Base-by-base conservation (phyloP, 257 asterid species). In the Solanum phureja region DNA sequence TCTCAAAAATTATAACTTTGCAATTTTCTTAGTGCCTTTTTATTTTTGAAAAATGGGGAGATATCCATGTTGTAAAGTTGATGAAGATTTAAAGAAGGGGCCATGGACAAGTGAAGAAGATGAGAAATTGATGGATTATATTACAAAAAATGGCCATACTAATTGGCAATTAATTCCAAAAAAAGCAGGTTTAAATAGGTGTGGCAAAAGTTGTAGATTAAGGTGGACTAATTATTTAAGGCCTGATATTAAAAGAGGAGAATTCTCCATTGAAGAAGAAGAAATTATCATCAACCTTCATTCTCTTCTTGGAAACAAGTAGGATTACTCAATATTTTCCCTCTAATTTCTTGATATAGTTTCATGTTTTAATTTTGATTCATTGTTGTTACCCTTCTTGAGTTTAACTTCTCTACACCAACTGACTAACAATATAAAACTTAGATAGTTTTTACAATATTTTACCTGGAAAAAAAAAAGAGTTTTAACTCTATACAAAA, bases 181-280 rank as follows among this genome's bases (percentile, higher is more conserved):
- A 79, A 74, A 23, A 71, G 90, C 93, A 3, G 91, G 93, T 3
- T 77, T 91, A 27, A 91, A 89, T 11, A 66, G 93, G 52, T 91
- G 93, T 29, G 93, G 93, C 14, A 91, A 91, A 88, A 89, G 93
- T 85, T 91, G 93, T 72, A 84, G 93, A 85, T 75, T 91, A 23
- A 85, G 93, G 27, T 91, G 93, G 93, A 89, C 93, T 11, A 91
- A 91, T 82, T 91, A 91, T 75, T 87, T 91, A 29, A 88, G 89
- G 42, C 93, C 92, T 10, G 91, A 90, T 11, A 89, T 91, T 86
- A 91, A 89, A 68, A 87, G 92, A 73, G 93, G 93, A 31, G 86
- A 62, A 13, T 91, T 91, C 49, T 88, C 91, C 2, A 46, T 34
- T 3, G 91, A 91, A 46, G 93, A 91, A 49, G 91, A 91, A 56